These are phyloP conservation scores for Fusarium napiforme DNA, from an alignment of 2,329 filamentous ascomycete species.

Conservation along the genomic window DNA sequence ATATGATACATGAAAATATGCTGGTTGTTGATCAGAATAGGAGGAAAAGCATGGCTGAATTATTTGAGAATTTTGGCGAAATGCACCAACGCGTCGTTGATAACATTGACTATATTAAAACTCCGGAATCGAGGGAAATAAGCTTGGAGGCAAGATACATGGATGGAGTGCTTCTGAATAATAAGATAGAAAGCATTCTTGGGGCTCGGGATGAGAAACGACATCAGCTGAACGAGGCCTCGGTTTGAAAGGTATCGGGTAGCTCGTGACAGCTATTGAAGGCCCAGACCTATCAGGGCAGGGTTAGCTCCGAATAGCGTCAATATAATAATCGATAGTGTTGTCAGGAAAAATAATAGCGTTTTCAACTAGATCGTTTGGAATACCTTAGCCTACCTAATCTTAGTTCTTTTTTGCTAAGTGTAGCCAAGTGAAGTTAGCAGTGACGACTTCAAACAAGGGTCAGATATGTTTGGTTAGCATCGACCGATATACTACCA, in stretches of 20 bases:
- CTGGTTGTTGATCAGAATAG: background rate
- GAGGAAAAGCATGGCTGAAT: background rate
- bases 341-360: background rate
- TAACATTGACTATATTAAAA: rapidly evolving
- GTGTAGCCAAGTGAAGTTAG: background rate
- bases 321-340: background rate
- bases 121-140: background rate
- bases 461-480: background rate
- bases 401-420: background rate
- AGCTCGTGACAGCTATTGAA: too few relatives aligned
- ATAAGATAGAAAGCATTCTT: background rate
- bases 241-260: background rate
- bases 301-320: background rate
- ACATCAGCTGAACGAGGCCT: background rate
- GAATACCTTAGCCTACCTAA: background rate
- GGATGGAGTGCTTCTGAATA: background rate
- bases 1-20: background rate
- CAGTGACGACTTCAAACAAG: background rate
- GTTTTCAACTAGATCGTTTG: background rate
- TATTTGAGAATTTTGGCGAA: rapidly evolving
- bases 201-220: background rate
- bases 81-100: background rate
- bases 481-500: too few relatives aligned
- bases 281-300: background rate
- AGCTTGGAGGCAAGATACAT: background rate